A percentile compares a stretch with the other conserved stretches of the same genome.
Evolutionary conservation across 352 stramenopile species (phyloP).

Genomic region (Phytopythium sindhum): DNA sequence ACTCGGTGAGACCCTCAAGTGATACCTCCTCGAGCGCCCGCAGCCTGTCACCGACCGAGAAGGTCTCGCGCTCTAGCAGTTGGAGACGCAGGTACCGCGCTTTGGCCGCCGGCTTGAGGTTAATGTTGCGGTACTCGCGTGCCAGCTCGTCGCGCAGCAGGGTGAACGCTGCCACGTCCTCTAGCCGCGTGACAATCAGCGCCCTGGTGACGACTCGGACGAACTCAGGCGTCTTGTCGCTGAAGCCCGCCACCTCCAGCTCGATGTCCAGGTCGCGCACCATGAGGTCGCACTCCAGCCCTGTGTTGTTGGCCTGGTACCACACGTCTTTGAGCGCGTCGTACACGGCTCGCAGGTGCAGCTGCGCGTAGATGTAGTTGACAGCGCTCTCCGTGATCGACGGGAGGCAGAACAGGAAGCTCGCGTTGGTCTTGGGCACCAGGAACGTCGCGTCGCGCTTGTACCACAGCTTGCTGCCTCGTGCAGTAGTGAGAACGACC

Average conservation of each 20-base stretch:
- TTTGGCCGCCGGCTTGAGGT: constrained; percentile 61
- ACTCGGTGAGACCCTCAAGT: constrained; percentile 25
- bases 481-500: constrained; percentile 26
- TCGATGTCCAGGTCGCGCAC: constrained; percentile 71
- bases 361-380: constrained; percentile 53
- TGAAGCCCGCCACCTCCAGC: constrained; percentile 65
- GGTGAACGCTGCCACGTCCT: constrained; percentile 29
- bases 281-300: constrained; percentile 47
- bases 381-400: constrained; percentile 33
- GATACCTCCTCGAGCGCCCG: constrained; percentile 28
- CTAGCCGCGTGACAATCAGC: constrained; percentile 22
- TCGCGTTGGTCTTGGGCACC: constrained; percentile 65
- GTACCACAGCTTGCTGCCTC: constrained; percentile 69
- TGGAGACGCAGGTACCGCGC: constrained; percentile 66
- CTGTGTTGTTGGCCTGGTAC: constrained; percentile 63
- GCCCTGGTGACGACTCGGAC: constrained; percentile 41
- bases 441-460: constrained; percentile 62
- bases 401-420: constrained; percentile 58
- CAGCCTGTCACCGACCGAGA: constrained; percentile 62
- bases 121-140: constrained; percentile 66
- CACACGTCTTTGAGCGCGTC: constrained; percentile 60
- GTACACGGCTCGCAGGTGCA: constrained; percentile 66
- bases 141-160: constrained; percentile 54
- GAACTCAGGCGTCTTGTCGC: constrained; percentile 57
- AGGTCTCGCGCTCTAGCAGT: constrained; percentile 54